These are phyloP conservation scores for Limnomonas spitsbergensis DNA, from an alignment of 139 green algal genomes.

Conservation along the genomic window DNA sequence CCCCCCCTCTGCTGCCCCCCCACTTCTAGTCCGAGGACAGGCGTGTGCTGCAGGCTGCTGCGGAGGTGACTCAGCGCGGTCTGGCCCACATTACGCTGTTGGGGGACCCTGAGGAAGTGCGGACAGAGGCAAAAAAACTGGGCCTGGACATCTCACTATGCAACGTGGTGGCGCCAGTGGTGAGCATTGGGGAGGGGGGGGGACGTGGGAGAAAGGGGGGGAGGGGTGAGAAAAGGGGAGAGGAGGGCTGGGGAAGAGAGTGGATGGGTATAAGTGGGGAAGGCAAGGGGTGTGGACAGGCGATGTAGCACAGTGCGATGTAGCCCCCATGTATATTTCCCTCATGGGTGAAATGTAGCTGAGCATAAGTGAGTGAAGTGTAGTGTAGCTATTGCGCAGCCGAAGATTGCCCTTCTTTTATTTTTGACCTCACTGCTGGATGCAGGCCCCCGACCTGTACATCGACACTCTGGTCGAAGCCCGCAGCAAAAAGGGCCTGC, in stretches of 20 bases:
- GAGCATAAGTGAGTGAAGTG: too few relatives aligned
- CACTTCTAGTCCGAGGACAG: constrained; percentile 23
- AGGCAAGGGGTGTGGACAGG: too few relatives aligned
- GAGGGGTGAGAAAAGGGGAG: too few relatives aligned
- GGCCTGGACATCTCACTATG: constrained; percentile 63
- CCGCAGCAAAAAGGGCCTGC: constrained; percentile 74
- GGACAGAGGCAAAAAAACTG: constrained; percentile 47
- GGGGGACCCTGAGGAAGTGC: constrained; percentile 56
- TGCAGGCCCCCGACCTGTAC: neutral
- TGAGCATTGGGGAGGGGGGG: too few relatives aligned
- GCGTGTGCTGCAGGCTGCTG: constrained; percentile 65
- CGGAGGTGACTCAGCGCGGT: constrained; percentile 53
- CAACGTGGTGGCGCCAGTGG: constrained; percentile 56
- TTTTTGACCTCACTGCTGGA: too few relatives aligned
- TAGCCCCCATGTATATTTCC: too few relatives aligned
- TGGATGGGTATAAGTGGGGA: too few relatives aligned
- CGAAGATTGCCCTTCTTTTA: too few relatives aligned
- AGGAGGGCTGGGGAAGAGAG: neutral
- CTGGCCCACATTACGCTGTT: constrained; percentile 72
- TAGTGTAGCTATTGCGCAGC: too few relatives aligned
- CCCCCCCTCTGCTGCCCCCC: neutral
- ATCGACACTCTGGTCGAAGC: constrained; percentile 52
- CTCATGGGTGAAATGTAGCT: too few relatives aligned
- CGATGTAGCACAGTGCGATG: too few relatives aligned
- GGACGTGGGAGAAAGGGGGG: too few relatives aligned